Conservation (phyloP, 176 grass and related monocot species). For the Oryza meyeriana region DNA sequence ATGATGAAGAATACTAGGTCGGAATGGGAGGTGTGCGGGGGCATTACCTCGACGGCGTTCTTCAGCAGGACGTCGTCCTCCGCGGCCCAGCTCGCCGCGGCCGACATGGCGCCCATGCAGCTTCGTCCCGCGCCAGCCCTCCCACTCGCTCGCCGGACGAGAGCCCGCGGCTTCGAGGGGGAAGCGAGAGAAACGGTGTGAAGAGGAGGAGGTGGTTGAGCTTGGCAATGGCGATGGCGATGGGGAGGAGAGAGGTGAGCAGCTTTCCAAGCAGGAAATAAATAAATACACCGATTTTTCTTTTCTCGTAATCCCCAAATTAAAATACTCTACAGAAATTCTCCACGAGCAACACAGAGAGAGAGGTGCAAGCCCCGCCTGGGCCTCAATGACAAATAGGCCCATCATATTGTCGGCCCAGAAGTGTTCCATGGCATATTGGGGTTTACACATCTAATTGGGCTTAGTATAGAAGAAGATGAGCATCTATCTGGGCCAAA, state of each 20-base stretch:
- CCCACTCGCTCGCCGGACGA: neutral
- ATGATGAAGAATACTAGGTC: neutral
- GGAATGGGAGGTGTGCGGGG: neutral
- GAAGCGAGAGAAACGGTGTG: neutral
- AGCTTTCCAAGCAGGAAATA: neutral
- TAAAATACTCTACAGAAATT: too few species aligned
- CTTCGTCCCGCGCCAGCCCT: neutral
- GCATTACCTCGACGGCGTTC: constrained; percentile 54
- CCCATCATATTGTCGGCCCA: too few species aligned
- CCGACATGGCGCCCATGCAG: constrained; percentile 29
- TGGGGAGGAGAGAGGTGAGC: neutral
- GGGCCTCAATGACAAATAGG: too few species aligned
- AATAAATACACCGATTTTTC: neutral
- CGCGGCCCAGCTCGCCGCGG: constrained; percentile 35
- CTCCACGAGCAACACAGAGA: too few species aligned
- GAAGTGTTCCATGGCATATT: too few species aligned
- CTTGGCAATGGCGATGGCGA: neutral
- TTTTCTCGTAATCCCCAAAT: neutral
- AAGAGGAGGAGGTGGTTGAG: neutral
- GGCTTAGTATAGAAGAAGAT: too few species aligned
- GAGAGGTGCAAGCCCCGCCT: too few species aligned
- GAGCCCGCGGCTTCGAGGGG: neutral
- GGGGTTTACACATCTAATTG: too few species aligned
- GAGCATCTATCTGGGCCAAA: too few species aligned
- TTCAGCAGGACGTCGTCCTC: constrained; percentile 58